Base-by-base conservation (phyloP, 2,329 filamentous ascomycete genomes). In the Talaromyces sp. region DNA sequence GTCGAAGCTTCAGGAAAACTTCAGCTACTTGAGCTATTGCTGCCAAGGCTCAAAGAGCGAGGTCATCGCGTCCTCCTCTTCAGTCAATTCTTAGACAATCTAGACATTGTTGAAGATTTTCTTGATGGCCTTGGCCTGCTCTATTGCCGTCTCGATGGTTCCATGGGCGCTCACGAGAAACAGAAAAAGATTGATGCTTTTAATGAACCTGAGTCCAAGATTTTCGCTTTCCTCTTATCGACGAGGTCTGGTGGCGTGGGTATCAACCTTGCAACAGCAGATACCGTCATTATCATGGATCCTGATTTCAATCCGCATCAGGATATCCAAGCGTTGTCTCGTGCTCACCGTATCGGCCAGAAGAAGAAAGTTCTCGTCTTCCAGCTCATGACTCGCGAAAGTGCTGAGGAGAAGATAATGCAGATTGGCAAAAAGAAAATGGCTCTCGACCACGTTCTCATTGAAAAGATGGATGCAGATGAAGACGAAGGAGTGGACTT, bases 301-400 rank as follows among this genome's bases (percentile, higher is more conserved):
- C 92, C 92, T 0, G 95, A 99, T 72, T 98, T 96, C 81, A 99
- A 99, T 66, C 95, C 95, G 0, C 95, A 99, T 72, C 95, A 99
- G 76, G 96, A 99, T 71, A 90, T 99, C 44, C 95, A 99, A 75
- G 95, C 95, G 0, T 83, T 99, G 33, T 96, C 93, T 33, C 88
- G 96, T 67, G 95, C 93, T 18, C 95, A 99, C 76, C 89, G 95
- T 28, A 98, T 99, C 66, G 96, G 96, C 0, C 96, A 99, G 76
- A 92, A 92, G 75, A 92, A 95, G 68, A 97, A 96, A 69, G 95
- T 99, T 0, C 83, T 99, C 1, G 96, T 96, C 67, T 96, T 98
- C 70, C 93, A 98, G 73, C 80, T 99, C 0, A 92, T 96, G 81
- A 98, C 92, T 1, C 89, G 93, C 64, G 86, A 88, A 44, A 93